Base-by-base conservation (phyloP, 306 rosid genomes). In the Cicer cuneatum region DNA sequence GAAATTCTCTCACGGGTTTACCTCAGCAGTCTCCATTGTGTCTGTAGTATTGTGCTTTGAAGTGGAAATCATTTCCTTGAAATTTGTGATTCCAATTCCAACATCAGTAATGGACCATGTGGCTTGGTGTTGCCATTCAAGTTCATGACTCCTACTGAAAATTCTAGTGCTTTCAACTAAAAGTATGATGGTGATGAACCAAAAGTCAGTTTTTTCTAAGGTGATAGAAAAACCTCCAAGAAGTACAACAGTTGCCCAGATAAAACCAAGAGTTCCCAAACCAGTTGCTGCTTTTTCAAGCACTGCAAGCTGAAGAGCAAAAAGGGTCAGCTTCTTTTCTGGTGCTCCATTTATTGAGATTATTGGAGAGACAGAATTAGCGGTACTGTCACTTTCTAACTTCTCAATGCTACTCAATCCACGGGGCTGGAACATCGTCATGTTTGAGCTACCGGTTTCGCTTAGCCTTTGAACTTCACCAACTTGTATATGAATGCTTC, bases 121-220 rank as follows among this genome's bases (percentile, higher is more conserved):
- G 29, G 97, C 87, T 78, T 91, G 93, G 75, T 91, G 97, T 57
- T 94, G 98, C 97, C 98, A 94, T 71, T 94, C 97, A 49, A 94
- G 95, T 77, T 94, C 97, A 42, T 85, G 97, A 37, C 97, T 94
- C 39, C 98, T 78, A 86, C 98, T 89, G 85, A 94, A 91, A 37
- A 94, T 87, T 47, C 98, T 73, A 37, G 97, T 76, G 33, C 98
- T 97, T 60, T 94, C 97, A 8, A 90, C 84, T 63, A 91, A 58
- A 61, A 91, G 72, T 64, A 94, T 91, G 81, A 94, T 81, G 12
- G 97, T 89, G 77, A 93, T 79, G 85, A 90, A 82, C 98, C 97
- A 90, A 69, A 90, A 93, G 63, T 90, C 97, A 0, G 92, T 80
- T 74, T 76, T 74, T 51, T 85, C 90, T n/a, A 93, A 80, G 7